A percentile compares a stretch with the other conserved stretches of the same genome.
These are phyloP conservation scores for Kickxella alabastrina DNA, from an alignment of 192 early-diverging fungal genomes.

Conservation along the genomic window DNA sequence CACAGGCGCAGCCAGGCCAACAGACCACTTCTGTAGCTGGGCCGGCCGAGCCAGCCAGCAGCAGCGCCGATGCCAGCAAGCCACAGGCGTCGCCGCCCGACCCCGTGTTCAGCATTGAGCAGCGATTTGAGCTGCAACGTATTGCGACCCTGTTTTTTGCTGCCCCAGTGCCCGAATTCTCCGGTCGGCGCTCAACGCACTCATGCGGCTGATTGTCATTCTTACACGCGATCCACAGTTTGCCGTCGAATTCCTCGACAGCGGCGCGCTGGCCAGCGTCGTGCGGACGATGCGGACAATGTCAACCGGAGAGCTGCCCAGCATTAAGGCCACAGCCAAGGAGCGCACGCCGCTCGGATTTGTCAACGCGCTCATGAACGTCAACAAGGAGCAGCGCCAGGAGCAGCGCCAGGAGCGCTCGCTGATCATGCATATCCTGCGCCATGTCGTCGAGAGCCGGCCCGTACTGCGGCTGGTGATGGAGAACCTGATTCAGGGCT, in stretches of 20 bases:
- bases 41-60: neutral
- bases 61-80: neutral
- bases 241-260: conserved; percentile 65
- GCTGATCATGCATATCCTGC: conserved; percentile 80
- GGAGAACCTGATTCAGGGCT: conserved; percentile 70
- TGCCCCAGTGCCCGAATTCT: conserved; percentile 11
- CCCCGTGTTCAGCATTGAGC: conserved; percentile 24
- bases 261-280: conserved; percentile 56
- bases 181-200: conserved; percentile 54
- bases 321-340: conserved; percentile 19
- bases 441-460: conserved; percentile 79
- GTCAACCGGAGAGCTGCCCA: conserved; percentile 11
- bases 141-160: conserved; percentile 29
- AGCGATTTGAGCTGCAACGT: conserved; percentile 29
- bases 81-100: no score
- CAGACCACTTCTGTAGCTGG: no score
- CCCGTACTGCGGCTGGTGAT: conserved; percentile 62
- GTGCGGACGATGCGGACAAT: conserved; percentile 31
- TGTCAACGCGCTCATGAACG: conserved; percentile 58
- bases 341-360: conserved; percentile 37
- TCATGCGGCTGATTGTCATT: conserved; percentile 76
- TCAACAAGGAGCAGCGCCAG: conserved; percentile 56
- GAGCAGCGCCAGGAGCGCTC: conserved; percentile 75
- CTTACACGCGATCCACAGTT: conserved; percentile 66
- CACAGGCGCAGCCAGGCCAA: no score